phyloP scores from a whole-genome alignment of 2,329 filamentous ascomycete genomes.

The Pyrenochaeta sp. region DNA sequence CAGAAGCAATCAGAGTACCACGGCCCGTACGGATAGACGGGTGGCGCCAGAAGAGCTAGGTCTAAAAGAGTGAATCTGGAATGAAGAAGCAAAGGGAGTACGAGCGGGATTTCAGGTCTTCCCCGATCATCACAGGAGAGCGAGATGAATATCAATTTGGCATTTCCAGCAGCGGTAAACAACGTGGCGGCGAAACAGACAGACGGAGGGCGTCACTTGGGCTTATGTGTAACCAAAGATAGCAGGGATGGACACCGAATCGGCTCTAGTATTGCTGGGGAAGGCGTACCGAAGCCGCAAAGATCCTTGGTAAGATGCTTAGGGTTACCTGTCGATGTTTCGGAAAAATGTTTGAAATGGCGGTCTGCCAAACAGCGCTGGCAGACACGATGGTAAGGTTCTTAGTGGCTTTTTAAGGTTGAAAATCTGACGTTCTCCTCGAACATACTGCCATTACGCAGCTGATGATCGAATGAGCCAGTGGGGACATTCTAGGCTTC shows the following conservation, averaged over 20 bases:
- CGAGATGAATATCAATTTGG: conserved; percentile 17
- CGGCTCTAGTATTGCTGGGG: conserved; percentile 18
- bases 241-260: conserved; percentile 20
- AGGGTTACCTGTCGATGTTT: conserved; percentile 20
- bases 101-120: conserved; percentile 22
- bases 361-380: conserved; percentile 31
- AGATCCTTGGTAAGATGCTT: conserved; percentile 10
- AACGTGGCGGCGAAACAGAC: conserved; percentile 35
- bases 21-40: conserved; percentile 47
- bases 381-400: no score
- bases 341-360: conserved; percentile 28
- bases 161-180: conserved; percentile 29
- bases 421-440: no score
- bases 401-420: no score
- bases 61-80: conserved; percentile 33
- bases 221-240: conserved; percentile 23
- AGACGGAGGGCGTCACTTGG: conserved; percentile 19
- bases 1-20: conserved; percentile 40
- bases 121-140: conserved; percentile 18
- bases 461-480: conserved; percentile 2
- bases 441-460: no score
- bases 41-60: conserved; percentile 31
- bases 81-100: conserved; percentile 31
- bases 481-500: no score
- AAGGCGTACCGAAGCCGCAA: conserved; percentile 20